Conservation (phyloP, 78 protist species). For the Bigelowiella natans region DNA sequence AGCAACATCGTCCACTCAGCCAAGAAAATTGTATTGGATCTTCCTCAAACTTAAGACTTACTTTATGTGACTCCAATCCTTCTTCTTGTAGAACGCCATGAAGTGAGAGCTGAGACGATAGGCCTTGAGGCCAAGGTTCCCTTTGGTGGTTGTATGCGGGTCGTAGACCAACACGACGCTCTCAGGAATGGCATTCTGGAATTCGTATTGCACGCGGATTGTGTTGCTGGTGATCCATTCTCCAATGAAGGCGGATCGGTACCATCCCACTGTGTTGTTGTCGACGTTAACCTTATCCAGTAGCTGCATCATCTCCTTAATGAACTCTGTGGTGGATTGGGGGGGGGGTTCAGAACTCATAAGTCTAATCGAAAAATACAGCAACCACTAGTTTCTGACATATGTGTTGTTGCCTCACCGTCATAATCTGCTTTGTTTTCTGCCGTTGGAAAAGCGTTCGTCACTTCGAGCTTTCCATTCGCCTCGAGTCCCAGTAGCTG, state of each 20-base stretch:
- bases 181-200: neutral
- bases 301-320: neutral
- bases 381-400: too few relatives aligned
- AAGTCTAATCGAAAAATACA: too few relatives aligned
- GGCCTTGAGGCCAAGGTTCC: neutral
- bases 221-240: neutral
- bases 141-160: constrained; percentile 1
- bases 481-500: neutral
- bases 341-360: too few relatives aligned
- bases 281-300: neutral
- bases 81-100: neutral
- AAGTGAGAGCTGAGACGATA: neutral
- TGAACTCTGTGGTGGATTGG: too few relatives aligned
- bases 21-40: neutral
- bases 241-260: neutral
- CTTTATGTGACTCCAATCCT: neutral
- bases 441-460: neutral
- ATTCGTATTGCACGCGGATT: neutral
- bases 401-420: too few relatives aligned
- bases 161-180: neutral
- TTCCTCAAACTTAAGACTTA: neutral
- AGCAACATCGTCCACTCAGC: neutral
- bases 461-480: neutral
- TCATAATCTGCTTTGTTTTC: neutral
- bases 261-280: constrained; percentile 11